Base-by-base conservation (phyloP, 129 eudicot genomes). In the Centaurea solstitialis region DNA sequence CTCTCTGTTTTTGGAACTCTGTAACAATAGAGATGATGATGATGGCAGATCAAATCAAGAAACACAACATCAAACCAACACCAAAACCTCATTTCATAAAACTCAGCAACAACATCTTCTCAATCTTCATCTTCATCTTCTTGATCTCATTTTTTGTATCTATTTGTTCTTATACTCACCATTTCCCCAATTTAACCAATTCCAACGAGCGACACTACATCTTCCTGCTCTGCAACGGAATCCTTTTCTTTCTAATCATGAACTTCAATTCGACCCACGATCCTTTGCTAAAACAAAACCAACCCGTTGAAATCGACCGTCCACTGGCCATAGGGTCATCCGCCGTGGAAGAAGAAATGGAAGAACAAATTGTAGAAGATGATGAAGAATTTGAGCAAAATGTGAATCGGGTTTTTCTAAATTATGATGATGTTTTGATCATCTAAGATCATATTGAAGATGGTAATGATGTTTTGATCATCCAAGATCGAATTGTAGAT, bases 161-260 rank as follows among this genome's bases (percentile, higher is more conserved):
- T 41, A 59, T 78, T 68, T 79, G 18, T 81, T 82, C 62, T 53
- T 21, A 72, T 76, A 35, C 70, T 86, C 81, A 57, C 83, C 50
- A 74, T 70, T 73, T 83, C 76, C 59, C 75, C 73, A 47, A 3
- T 7, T 84, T 89, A 67, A 79, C 79, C 40, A 81, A 71, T 82
- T 83, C 66, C 73, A 43, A 39, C 39, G 92, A 86, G 24, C 88
- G 94, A 72, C 89, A 89, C 81, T 88, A 86, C 81, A 73, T 89
- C 20, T 92, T 92, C 88, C 87, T 92, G n/a, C 80, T 92, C 40
- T 88, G 90, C 83, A 92, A 89, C 59, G 94, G 92, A 43, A 86
- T 92, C 77, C 82, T 92, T 9, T 84, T 70, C 9, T 66, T 89
- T 26, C 64, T 92, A 43, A 81, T 90, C n/a, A 78, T 73, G 11